These are phyloP conservation scores for Plasmopara halstedii DNA, from an alignment of 352 stramenopile genomes.

Conservation along the genomic window DNA sequence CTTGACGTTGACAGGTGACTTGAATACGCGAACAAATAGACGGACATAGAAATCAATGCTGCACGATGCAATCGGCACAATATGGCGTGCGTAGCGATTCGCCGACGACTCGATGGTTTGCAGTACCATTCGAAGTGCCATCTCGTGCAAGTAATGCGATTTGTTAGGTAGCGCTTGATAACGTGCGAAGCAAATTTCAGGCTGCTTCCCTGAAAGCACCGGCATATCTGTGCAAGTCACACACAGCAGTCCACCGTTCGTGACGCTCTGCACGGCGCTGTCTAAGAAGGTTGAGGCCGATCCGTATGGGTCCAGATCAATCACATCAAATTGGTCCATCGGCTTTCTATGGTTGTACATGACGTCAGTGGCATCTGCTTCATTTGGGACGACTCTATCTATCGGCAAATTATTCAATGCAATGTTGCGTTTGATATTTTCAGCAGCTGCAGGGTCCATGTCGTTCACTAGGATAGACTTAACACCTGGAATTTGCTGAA, in stretches of 20 bases:
- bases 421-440: constrained; percentile 95
- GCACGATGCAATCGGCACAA: constrained; percentile 96
- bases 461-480: constrained; percentile 98
- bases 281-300: constrained; percentile 98
- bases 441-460: constrained; percentile 93
- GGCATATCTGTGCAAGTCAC: constrained; percentile 99
- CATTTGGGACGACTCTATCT: constrained; percentile 79
- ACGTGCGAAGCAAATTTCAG: constrained; percentile 84
- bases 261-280: constrained; percentile 90
- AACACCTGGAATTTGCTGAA: constrained; percentile 97
- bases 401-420: constrained; percentile 80
- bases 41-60: constrained; percentile 99
- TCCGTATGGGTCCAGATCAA: constrained; percentile 99
- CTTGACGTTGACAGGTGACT: constrained; percentile 93
- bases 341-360: constrained; percentile 85
- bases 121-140: constrained; percentile 89
- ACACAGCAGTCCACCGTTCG: constrained; percentile 95
- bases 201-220: constrained; percentile 83
- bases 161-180: constrained; percentile 84
- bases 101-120: constrained; percentile 92
- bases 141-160: constrained; percentile 84
- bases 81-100: constrained; percentile 94
- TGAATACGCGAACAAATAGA: constrained; percentile 98
- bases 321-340: constrained; percentile 96
- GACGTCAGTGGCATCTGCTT: constrained; percentile 80